Base-by-base conservation (phyloP, 441 rosid genomes). In the Populus hybrid region DNA sequence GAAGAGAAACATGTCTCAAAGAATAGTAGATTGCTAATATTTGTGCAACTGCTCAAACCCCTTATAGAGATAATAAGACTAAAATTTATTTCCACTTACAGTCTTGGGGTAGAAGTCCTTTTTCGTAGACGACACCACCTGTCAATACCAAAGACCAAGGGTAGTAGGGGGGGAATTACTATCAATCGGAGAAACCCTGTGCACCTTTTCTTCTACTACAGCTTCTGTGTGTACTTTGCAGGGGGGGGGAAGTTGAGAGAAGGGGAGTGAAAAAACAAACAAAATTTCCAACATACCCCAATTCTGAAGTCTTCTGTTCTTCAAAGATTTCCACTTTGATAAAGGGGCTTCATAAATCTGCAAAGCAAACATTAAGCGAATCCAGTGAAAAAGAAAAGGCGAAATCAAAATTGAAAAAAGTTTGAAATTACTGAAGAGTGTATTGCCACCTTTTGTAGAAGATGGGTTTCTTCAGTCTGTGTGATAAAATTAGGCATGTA, bases 51-150 rank as follows among this genome's bases (percentile, higher is more conserved):
- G 36, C 26, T 69, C 26, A 67, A 76, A 69, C 40, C 21, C 28
- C 7, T 35, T 23, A 10, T 18, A 50, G 10, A 72, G 64, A 9
- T 32, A 36, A 50, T 23, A 40, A 9, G 2, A 40, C 38, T 50
- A 34, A 63, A 36, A 66, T 9, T 12, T 28, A 23, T 24, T 24
- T 61, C 53, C 69, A 86, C 97, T 89, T 86, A 94, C 98, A 83
- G 34, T 90, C 91, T 84, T 91, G 98, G 28, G 97, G 91, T 30
- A 95, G 84, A 69, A 93, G 94, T 83, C 98, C 98, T 86, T 95
- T 95, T 85, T 92, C 97, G 82, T 91, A 98, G 70, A 95, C 98
- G 79, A 93, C 81, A 61, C 98, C 98, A 65, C 98, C 98, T 95
- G 88, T 74, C 70, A 80, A 70, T 34, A 46, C 19, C 78, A 85